These are phyloP conservation scores for Pistacia integerrima DNA, from an alignment of 345 rosid genomes.

Conservation along the genomic window DNA sequence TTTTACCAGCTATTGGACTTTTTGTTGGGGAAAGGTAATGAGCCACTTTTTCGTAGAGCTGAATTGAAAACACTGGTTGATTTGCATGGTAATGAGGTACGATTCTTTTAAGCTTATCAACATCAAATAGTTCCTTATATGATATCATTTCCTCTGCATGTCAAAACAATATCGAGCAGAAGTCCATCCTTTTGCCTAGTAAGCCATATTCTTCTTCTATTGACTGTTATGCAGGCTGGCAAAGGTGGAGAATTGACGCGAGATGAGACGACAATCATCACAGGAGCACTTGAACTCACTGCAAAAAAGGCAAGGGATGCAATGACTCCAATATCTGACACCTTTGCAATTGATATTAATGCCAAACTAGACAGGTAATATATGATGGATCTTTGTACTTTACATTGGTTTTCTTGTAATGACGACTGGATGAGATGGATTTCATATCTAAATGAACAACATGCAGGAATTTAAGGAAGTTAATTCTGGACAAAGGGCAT, in stretches of 20 bases:
- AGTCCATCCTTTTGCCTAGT: not conserved
- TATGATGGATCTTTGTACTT: not conserved
- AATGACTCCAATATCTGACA: conserved; percentile 64
- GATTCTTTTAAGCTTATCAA: not conserved
- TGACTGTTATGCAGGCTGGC: conserved; percentile 48
- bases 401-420: not conserved
- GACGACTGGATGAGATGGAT: not conserved
- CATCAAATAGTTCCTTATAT: too few relatives aligned
- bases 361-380: conserved; percentile 58
- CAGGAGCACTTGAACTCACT: conserved; percentile 67
- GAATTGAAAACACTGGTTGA: conserved; percentile 67
- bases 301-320: conserved; percentile 63
- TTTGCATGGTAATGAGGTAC: conserved; percentile 72
- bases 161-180: not conserved
- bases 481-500: conserved; percentile 69
- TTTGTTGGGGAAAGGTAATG: conserved; percentile 54
- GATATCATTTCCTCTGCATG: not conserved
- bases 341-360: conserved; percentile 56
- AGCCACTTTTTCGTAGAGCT: conserved; percentile 62
- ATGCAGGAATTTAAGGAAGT: conserved; percentile 51
- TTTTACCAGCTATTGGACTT: conserved; percentile 47
- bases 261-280: conserved; percentile 73
- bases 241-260: conserved; percentile 73
- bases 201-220: not conserved
- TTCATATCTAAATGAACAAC: not conserved